Evolutionary conservation across 768 basidiomycete genomes (phyloP), one percentile per base, ranked within the genome.

Genomic region (Suillus fuscotomentosus): DNA sequence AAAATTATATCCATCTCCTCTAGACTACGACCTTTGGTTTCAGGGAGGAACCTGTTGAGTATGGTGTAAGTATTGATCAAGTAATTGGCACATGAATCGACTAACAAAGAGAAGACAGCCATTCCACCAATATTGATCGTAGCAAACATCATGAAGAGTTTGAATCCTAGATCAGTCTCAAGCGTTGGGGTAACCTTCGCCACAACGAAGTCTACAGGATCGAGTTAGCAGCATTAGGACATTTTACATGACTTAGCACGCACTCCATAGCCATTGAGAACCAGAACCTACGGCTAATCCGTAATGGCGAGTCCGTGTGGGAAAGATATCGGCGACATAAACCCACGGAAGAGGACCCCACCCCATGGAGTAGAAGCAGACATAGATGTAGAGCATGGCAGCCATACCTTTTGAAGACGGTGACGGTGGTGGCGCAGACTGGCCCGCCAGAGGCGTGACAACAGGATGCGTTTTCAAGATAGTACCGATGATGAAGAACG

Each of bases 311-410:
- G 92, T 93, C 50, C 92, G 80, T 15, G 91, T 95, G 8, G 90
- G 89, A 84, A 95, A 95, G 69, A 95, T 93, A 73, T 95, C 94
- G 6, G 91, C 81, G 50, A 88, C 89, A 68, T 89, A 90, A 24
- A 91, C 84, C 79, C 77, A 83, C 17, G 83, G 89, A 14, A 82
- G 74, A n/a, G 86, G 87, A 22, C 92, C 93, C 88, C 91, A 92
- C 45, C 91, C 91, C 86, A 94, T 89, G 4, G 88, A 91, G 75
- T 94, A 95, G 76, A 94, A 94, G 73, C 88, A 89, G 50, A 94
- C 91, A 70, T 91, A 95, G 61, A 95, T 85, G 72, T 95, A 95
- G 36, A 95, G 76, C 86, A 93, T 86, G 2, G 86, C 91, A 3
- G 93, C 92, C 93, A 94, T 95, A 1, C 83, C 94, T 73, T 89